Evolutionary conservation across 441 rosid species (phyloP).

Genomic region (Rhodomyrtus psidioides): DNA sequence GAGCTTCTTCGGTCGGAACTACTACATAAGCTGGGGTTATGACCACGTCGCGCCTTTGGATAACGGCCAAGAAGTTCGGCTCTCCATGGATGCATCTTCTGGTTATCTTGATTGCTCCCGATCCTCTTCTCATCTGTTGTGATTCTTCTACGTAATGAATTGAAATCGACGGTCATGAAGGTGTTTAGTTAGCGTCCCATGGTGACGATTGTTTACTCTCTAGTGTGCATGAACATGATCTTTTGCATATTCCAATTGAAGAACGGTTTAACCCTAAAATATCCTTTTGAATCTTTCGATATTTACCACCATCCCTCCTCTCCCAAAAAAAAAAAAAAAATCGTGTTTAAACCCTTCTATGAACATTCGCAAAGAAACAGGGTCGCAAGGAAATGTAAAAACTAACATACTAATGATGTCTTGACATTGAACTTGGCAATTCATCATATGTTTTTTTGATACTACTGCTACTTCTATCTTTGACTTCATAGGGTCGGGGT

Average conservation of each 20-base stretch:
- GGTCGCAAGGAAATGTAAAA: neutral
- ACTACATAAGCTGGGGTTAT: conserved; percentile 45
- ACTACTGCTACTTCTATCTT: neutral
- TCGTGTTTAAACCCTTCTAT: neutral
- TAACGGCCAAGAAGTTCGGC: conserved; percentile 19
- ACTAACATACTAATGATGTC: neutral
- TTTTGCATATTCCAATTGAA: neutral
- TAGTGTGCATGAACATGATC: neutral
- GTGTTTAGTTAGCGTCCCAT: too few species aligned
- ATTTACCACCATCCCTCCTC: neutral
- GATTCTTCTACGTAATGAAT: neutral
- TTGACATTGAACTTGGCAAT: neutral
- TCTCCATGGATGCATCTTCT: conserved; percentile 19
- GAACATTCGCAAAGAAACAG: neutral
- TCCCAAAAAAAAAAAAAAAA: neutral
- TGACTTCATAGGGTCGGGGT: conserved; percentile 13
- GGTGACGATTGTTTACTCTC: too few species aligned
- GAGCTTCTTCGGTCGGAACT: conserved; percentile 40
- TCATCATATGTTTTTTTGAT: neutral
- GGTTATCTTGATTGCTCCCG: conserved; percentile 17
- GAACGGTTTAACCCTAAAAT: neutral
- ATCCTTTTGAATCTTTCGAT: neutral
- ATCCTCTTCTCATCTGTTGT: neutral
- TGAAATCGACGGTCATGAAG: neutral
- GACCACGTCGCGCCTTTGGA: conserved; percentile 16